Evolutionary conservation across 2,329 filamentous ascomycete species (phyloP), one percentile per base, ranked within the genome.

Genomic region (Colletotrichum sp.): DNA sequence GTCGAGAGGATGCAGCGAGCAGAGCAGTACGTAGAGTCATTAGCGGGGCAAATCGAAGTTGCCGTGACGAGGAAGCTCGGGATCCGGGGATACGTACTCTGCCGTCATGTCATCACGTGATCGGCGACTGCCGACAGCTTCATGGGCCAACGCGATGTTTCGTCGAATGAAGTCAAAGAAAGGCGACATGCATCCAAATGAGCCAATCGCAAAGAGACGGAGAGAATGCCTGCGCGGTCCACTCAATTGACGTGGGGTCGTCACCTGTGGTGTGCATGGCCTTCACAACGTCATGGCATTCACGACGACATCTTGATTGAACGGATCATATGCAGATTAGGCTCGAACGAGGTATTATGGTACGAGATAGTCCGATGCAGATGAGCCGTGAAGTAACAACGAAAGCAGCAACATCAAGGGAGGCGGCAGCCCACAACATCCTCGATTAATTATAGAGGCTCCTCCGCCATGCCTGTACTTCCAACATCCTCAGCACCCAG

Each of bases 41-140:
- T 79, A 77, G 82, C 81, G 83, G 83, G 83, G 83, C 83, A 82
- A 82, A 81, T 83, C 70, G 36, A 68, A 66, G 56, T 67, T 38
- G 73, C 70, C 77, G 81, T 82, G 80, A 83, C 78, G 79, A 78
- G 64, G 64, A 66, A 76, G 70, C 73, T 76, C 70, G 70, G 73
- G 38, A 74, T 52, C 66, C 26, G n/a, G 58, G 24, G 60, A 36
- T 61, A 76, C 74, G 71, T 75, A 55, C 70, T 36, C 2, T 38
- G 61, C 34, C 34, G 32, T 21, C 13, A 24, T 21, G 10, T 9
- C n/a, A 43, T 64, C 61, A 64, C 61, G 61, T 64, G 61, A 64
- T 64, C 61, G 21, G 32, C 32, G 61, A 64, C 32, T 64, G 76
- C 78, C 78, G 77, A 52, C n/a, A 74, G 12, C 61, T 80, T 78